phyloP scores from a whole-genome alignment of 2,329 filamentous ascomycete species.

The Ustulina deusta region DNA sequence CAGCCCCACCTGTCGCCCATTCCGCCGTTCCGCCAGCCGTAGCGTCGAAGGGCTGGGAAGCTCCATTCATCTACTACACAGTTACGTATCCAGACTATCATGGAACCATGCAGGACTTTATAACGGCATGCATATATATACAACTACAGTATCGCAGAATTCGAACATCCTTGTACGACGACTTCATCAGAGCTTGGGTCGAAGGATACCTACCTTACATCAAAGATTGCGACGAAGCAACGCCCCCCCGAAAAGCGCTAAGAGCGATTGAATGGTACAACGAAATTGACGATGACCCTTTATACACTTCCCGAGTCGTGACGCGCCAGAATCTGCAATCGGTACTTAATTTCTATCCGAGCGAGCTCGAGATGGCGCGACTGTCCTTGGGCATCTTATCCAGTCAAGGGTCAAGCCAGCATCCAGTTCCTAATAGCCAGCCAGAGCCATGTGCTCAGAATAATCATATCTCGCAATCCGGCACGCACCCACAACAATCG shows the following conservation, averaged over 20 bases:
- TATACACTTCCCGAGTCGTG: constrained; percentile 48
- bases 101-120: constrained; percentile 48
- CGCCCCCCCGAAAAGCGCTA: constrained; percentile 42
- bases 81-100: constrained; percentile 49
- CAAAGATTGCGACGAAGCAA: constrained; percentile 43
- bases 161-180: constrained; percentile 51
- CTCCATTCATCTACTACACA: constrained; percentile 48
- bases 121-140: constrained; percentile 51
- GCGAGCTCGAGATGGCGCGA: constrained; percentile 40
- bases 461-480: background rate
- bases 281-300: constrained; percentile 47
- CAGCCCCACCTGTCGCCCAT: background rate
- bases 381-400: constrained; percentile 28
- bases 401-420: constrained; percentile 19
- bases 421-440: background rate
- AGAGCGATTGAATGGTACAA: constrained; percentile 53
- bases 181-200: constrained; percentile 52
- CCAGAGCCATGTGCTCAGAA: constrained; percentile 11
- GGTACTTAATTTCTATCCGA: constrained; percentile 47
- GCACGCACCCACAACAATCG: background rate
- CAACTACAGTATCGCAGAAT: constrained; percentile 44
- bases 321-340: constrained; percentile 48
- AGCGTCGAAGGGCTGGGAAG: constrained; percentile 24
- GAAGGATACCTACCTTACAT: constrained; percentile 51
- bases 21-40: background rate